Conservation (phyloP, 192 early-diverging fungal genomes). For the Podochytrium sp. region DNA sequence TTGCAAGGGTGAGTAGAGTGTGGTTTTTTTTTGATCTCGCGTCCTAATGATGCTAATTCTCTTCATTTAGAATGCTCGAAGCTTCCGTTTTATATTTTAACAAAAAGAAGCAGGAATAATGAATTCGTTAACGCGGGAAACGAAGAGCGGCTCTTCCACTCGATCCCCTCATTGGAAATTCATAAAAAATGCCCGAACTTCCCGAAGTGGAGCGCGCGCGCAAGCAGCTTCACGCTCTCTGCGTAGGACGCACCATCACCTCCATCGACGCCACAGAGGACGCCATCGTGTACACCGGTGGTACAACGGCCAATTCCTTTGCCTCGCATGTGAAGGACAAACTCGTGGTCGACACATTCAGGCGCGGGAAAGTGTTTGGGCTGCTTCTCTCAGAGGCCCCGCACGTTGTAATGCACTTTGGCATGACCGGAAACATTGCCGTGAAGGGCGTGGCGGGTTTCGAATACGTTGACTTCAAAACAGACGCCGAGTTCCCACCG, state of each 20-base stretch:
- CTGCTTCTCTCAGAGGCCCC: conserved; percentile 47
- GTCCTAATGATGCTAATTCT: neutral
- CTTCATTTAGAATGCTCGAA: conserved; percentile 19
- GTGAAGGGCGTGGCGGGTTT: conserved; percentile 39
- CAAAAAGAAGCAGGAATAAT: conserved; percentile 70
- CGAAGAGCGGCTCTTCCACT: too few species aligned
- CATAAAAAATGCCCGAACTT: conserved; percentile 72
- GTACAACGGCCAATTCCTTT: conserved; percentile 32
- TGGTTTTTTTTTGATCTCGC: neutral
- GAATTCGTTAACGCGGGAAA: too few species aligned
- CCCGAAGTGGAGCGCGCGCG: conserved; percentile 76
- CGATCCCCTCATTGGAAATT: too few species aligned
- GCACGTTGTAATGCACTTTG: conserved; percentile 70
- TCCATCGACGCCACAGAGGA: conserved; percentile 37
- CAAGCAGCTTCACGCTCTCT: conserved; percentile 53
- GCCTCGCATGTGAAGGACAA: conserved; percentile 44
- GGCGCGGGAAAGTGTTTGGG: conserved; percentile 79
- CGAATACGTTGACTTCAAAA: conserved; percentile 44
- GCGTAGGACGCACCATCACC: conserved; percentile 55
- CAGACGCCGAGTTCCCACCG: conserved; percentile 67
- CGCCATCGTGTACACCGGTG: conserved; percentile 37
- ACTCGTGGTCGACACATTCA: conserved; percentile 63
- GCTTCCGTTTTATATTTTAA: conserved; percentile 48
- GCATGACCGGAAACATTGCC: conserved; percentile 41
- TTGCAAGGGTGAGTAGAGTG: conserved; percentile 33